Percentiles rank a stretch among this genome's conserved stretches.
Conservation (phyloP, 345 rosid genomes). For the Physaria fendleri region DNA sequence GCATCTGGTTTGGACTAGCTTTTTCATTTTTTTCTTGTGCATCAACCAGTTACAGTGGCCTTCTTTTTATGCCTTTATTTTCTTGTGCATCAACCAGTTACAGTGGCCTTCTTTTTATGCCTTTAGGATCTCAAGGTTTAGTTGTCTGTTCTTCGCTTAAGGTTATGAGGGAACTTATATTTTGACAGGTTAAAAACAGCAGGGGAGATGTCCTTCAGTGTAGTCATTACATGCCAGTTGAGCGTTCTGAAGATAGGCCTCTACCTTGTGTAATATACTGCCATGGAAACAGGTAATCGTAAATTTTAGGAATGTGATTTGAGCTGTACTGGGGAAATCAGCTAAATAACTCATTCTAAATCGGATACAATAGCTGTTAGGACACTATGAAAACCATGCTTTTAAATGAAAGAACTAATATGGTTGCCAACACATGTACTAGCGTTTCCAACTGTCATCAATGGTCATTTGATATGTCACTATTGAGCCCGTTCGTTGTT, state of each 20-base stretch:
- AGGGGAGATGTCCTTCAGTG: constrained; percentile 73
- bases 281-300: constrained; percentile 81
- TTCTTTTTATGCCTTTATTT: neutral
- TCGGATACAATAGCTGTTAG: neutral
- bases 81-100: neutral
- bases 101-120: neutral
- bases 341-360: neutral
- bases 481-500: neutral
- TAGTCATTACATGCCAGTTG: constrained; percentile 82
- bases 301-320: neutral
- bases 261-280: constrained; percentile 94
- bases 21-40: neutral
- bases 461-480: neutral
- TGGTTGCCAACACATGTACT: neutral
- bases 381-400: neutral
- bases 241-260: constrained; percentile 58
- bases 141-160: neutral
- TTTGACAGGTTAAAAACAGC: constrained; percentile 63
- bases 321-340: neutral
- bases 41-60: neutral
- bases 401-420: neutral
- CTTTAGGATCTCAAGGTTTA: constrained; percentile 32
- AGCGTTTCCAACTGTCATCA: neutral
- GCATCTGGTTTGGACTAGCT: neutral
- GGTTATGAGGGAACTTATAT: constrained; percentile 13